Conservation (phyloP, 139 green algal species). For the Chlamydomonas incerta region DNA sequence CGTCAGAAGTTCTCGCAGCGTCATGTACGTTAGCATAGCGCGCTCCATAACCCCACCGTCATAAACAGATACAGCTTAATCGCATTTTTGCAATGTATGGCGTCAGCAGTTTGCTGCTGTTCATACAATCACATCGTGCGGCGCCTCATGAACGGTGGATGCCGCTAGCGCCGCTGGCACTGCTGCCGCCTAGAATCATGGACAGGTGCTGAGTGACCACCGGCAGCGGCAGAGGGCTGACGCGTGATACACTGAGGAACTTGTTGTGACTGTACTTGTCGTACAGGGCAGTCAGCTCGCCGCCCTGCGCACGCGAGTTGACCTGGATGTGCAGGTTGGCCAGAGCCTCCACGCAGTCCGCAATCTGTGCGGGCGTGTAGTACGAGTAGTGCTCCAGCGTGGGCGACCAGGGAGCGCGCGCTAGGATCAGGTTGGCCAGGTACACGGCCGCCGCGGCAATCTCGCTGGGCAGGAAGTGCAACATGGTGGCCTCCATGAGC, state of each 20-base stretch:
- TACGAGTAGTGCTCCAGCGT: slow-evolving; percentile 60
- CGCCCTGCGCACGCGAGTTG: slow-evolving; percentile 10
- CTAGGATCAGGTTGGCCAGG: slow-evolving; percentile 77
- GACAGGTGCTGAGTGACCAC: slow-evolving; percentile 29
- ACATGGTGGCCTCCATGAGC: slow-evolving; percentile 87
- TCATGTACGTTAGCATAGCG: no score
- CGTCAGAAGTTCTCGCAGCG: no score
- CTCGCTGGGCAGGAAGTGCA: slow-evolving; percentile 83
- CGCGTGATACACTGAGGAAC: slow-evolving; percentile 21
- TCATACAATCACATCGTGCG: neutral
- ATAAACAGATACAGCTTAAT: no score
- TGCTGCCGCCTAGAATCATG: slow-evolving; percentile 21
- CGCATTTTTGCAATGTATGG: neutral
- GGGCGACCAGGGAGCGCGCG: slow-evolving; percentile 47
- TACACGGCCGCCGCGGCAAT: slow-evolving; percentile 86
- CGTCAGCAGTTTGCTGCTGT: neutral
- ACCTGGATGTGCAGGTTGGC: slow-evolving; percentile 43
- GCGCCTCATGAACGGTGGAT: neutral
- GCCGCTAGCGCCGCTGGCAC: neutral
- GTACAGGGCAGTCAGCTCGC: slow-evolving; percentile 37
- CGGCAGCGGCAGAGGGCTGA: slow-evolving; percentile 20
- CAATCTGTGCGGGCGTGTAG: slow-evolving; percentile 53
- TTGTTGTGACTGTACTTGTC: slow-evolving; percentile 46
- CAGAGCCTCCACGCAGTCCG: slow-evolving; percentile 45
- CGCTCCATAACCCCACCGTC: no score